Evolutionary conservation across 768 basidiomycete genomes (phyloP).

Genomic region (Lactifluus piperatus): DNA sequence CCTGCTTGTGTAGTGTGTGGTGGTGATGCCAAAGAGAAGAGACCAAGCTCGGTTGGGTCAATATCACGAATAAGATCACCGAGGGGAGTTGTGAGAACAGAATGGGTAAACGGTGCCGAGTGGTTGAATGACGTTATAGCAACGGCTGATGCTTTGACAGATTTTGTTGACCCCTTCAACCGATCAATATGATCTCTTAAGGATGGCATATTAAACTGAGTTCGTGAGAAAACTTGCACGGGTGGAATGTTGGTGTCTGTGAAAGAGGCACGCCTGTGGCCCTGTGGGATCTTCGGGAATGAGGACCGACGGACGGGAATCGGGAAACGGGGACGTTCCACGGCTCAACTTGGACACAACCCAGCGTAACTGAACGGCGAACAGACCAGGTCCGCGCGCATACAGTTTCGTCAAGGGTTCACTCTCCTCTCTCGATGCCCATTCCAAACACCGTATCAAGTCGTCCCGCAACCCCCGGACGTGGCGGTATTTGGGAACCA

Average conservation of each 20-base stretch:
- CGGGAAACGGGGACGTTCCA: background rate
- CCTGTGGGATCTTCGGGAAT: background rate
- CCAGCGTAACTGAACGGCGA: too few relatives aligned
- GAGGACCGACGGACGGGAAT: too few relatives aligned
- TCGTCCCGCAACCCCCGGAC: constrained; percentile 22
- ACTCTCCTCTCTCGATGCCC: background rate
- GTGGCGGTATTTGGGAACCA: constrained; percentile 50
- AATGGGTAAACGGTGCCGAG: constrained; percentile 47
- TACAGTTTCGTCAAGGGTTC: background rate
- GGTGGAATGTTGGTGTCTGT: background rate
- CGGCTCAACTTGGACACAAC: too few relatives aligned
- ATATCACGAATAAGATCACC: constrained; percentile 75
- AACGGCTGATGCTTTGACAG: constrained; percentile 40
- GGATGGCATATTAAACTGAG: constrained; percentile 35
- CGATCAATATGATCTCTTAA: constrained; percentile 65
- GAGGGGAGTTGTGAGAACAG: constrained; percentile 53
- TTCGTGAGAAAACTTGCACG: background rate
- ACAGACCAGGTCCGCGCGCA: background rate
- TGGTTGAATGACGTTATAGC: constrained; percentile 20
- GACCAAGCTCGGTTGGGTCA: constrained; percentile 68
- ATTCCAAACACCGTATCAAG: constrained; percentile 1
- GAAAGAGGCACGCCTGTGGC: background rate
- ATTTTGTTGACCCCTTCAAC: constrained; percentile 41
- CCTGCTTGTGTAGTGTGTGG: constrained; percentile 22
- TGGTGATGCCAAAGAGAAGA: constrained; percentile 50